Evolutionary conservation across 495 filamentous ascomycete species (phyloP).

Genomic region (Clohesyomyces aquaticus): DNA sequence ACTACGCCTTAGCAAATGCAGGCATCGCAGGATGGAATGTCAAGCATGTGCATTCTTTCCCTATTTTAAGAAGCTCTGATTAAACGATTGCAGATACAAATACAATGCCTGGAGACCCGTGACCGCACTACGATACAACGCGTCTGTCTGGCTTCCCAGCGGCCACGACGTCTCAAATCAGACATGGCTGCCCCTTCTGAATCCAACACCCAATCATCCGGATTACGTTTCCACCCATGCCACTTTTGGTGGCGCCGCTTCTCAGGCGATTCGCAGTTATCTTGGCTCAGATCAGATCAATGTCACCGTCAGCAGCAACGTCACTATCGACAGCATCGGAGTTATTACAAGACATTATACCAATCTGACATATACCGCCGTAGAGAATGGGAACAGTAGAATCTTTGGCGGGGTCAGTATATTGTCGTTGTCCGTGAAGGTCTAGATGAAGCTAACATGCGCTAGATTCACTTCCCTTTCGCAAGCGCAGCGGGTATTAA

Average conservation of each 20-base stretch:
- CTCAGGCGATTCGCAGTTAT: constrained; percentile 38
- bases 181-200: constrained; percentile 44
- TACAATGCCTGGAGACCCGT: constrained; percentile 46
- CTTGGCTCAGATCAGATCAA: constrained; percentile 39
- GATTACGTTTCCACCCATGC: constrained; percentile 48
- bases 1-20: constrained; percentile 50
- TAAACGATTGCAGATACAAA: constrained; percentile 16
- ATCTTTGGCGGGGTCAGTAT: constrained; percentile 47
- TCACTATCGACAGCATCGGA: constrained; percentile 42
- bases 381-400: constrained; percentile 44
- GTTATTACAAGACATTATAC: constrained; percentile 44
- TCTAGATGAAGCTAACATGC: not conserved
- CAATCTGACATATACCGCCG: constrained; percentile 35
- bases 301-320: constrained; percentile 43
- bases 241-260: constrained; percentile 46
- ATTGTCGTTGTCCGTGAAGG: not conserved
- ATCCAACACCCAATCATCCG: constrained; percentile 46
- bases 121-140: constrained; percentile 43
- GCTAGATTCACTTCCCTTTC: constrained; percentile 46
- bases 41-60: constrained; percentile 26
- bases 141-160: constrained; percentile 38
- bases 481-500: constrained; percentile 37
- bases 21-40: constrained; percentile 44
- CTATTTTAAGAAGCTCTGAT: not conserved
- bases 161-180: constrained; percentile 37